phyloP scores from a whole-genome alignment of 2,329 filamentous ascomycete species.

The Fusarium aywerte region DNA sequence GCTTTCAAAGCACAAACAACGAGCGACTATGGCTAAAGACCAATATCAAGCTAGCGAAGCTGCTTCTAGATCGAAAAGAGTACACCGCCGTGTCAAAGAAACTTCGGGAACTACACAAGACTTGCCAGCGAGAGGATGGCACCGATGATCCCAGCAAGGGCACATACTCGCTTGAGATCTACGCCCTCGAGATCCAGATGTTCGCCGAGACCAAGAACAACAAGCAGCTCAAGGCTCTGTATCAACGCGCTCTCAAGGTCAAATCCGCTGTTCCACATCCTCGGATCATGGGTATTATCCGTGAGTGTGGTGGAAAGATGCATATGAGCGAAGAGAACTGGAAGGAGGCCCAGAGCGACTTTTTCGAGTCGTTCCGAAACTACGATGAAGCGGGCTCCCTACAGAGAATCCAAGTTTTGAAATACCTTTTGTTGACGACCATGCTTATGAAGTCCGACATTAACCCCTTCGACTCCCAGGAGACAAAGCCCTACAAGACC shows the following conservation, averaged over 20 bases:
- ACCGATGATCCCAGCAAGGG: constrained; percentile 93
- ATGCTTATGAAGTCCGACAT: constrained; percentile 99
- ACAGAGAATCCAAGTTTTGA: constrained; percentile 95
- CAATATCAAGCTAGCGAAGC: constrained; percentile 93
- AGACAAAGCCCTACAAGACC: constrained; percentile 97
- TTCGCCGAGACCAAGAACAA: constrained; percentile 97
- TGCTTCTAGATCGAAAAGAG: constrained; percentile 91
- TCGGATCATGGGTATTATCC: constrained; percentile 99
- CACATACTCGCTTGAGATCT: constrained; percentile 94
- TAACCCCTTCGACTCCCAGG: constrained; percentile 98
- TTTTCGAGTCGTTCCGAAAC: constrained; percentile 98
- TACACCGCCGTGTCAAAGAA: constrained; percentile 84
- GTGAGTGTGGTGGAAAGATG: constrained; percentile 99
- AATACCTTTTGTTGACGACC: constrained; percentile 94
- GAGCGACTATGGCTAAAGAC: constrained; percentile 98
- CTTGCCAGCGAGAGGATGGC: constrained; percentile 88
- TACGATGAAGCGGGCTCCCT: constrained; percentile 98
- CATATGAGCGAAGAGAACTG: constrained; percentile 99
- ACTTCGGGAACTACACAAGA: constrained; percentile 85
- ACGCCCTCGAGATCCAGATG: constrained; percentile 98
- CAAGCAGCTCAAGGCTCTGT: constrained; percentile 93
- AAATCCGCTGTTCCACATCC: constrained; percentile 98
- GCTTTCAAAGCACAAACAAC: constrained; percentile 97
- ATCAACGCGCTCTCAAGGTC: constrained; percentile 90
- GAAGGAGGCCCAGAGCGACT: constrained; percentile 96